Conservation (phyloP, 768 basidiomycete genomes). For the Tricholoma flavovirens region DNA sequence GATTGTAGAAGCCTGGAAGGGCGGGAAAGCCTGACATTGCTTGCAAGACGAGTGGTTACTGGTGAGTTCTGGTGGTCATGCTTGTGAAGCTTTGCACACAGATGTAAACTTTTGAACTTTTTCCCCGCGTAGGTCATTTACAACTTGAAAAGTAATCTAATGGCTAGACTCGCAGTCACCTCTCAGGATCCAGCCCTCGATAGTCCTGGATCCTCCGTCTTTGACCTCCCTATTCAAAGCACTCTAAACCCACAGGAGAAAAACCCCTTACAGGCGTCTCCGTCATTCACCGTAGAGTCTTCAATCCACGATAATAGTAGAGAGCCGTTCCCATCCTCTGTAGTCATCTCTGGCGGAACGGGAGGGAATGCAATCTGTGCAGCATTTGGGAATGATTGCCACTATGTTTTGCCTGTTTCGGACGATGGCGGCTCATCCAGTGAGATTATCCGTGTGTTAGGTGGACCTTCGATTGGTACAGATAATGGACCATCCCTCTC, state of each 20-base stretch:
- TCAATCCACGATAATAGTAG: not conserved
- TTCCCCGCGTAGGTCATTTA: too few relatives aligned
- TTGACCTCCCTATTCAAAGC: conserved; percentile 59
- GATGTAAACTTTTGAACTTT: too few relatives aligned
- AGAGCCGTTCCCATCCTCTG: conserved; percentile 35
- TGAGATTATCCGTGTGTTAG: conserved; percentile 89
- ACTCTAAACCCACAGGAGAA: not conserved
- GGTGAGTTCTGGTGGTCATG: too few relatives aligned
- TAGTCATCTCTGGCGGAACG: conserved; percentile 90
- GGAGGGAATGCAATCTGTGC: conserved; percentile 89
- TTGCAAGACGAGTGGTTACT: too few relatives aligned
- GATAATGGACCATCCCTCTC: not conserved
- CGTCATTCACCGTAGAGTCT: conserved; percentile 2
- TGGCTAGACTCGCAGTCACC: conserved; percentile 6
- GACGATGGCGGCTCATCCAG: conserved; percentile 95
- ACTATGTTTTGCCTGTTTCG: conserved; percentile 89
- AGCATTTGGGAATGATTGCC: conserved; percentile 73
- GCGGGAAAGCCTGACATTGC: conserved; percentile 39
- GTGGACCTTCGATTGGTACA: conserved; percentile 78
- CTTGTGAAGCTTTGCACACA: too few relatives aligned
- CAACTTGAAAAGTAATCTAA: not conserved
- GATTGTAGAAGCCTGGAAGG: conserved; percentile 56
- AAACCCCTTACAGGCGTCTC: not conserved
- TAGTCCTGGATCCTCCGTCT: conserved; percentile 69
- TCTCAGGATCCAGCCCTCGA: conserved; percentile 20